phyloP scores from a whole-genome alignment of 495 filamentous ascomycete species.

The Pyronema domesticum region DNA sequence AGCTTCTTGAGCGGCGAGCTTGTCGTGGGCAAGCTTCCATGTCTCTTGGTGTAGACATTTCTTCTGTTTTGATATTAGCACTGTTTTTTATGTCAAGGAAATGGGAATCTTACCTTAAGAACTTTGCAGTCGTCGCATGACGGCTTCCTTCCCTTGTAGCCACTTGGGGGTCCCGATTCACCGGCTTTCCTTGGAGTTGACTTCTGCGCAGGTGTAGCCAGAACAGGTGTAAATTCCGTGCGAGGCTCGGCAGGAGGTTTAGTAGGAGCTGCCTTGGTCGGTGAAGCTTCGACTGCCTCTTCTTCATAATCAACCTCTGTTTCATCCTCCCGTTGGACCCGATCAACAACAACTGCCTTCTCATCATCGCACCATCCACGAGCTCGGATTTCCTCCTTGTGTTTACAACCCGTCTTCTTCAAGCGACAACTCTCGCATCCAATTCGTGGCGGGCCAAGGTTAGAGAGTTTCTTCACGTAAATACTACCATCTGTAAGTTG shows the following conservation, averaged over 20 bases:
- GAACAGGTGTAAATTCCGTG: background rate
- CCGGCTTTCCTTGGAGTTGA: background rate
- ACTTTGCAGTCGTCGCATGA: slow-evolving; percentile 22
- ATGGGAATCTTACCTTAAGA: slow-evolving; percentile 15
- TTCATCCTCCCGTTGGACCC: background rate
- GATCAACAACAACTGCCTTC: background rate
- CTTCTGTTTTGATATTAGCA: slow-evolving; percentile 13
- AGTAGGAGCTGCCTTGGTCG: background rate
- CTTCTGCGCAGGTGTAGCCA: slow-evolving; percentile 1
- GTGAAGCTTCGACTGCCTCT: background rate
- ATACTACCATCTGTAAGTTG: slow-evolving; percentile 17
- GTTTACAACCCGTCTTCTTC: slow-evolving; percentile 23
- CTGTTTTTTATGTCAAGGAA: background rate
- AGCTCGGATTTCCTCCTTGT: slow-evolving; percentile 18
- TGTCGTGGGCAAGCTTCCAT: slow-evolving; percentile 19
- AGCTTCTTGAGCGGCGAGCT: background rate
- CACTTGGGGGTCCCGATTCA: slow-evolving; percentile 14
- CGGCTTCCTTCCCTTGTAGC: slow-evolving; percentile 22
- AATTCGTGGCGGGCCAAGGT: slow-evolving; percentile 19
- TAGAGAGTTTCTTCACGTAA: slow-evolving; percentile 21
- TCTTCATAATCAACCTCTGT: slow-evolving; percentile 6
- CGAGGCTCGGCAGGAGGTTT: background rate
- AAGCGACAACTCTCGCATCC: slow-evolving; percentile 21
- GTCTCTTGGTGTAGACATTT: slow-evolving; percentile 22
- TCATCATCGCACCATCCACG: slow-evolving; percentile 11